A percentile compares a stretch with the other conserved stretches of the same genome.
phyloP scores from a whole-genome alignment of 129 eudicot species.

The Pulicaria dysenterica region DNA sequence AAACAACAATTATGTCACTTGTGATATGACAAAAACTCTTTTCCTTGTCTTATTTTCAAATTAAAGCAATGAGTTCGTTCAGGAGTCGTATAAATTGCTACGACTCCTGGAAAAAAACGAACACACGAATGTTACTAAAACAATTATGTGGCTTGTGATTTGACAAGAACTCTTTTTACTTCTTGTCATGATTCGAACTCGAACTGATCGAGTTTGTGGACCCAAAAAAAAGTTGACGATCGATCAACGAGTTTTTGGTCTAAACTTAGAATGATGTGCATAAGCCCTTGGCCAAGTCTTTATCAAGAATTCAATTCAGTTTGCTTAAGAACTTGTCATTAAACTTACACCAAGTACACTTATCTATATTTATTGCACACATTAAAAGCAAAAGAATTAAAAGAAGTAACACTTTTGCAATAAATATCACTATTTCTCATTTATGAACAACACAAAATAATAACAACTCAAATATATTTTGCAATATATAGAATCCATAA shows the following conservation, averaged over 20 bases:
- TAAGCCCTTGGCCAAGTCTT: slow-evolving; percentile 1
- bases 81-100: background rate
- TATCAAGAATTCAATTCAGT: slow-evolving; percentile 11
- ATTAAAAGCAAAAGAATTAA: slow-evolving; percentile 19
- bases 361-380: slow-evolving; percentile 33
- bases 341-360: slow-evolving; percentile 16
- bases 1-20: no score
- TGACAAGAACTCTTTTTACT: no score
- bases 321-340: background rate
- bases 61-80: no score
- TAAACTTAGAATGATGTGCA: background rate
- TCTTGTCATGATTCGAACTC: no score
- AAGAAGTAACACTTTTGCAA: slow-evolving; percentile 33
- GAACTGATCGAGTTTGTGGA: background rate
- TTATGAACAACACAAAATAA: slow-evolving; percentile 4
- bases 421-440: slow-evolving; percentile 22
- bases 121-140: no score
- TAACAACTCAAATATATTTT: background rate
- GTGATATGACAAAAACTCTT: no score
- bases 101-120: background rate
- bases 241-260: background rate
- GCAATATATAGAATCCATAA: background rate
- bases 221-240: background rate
- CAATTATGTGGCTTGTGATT: no score
- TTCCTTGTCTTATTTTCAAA: no score